phyloP scores from a whole-genome alignment of 2,329 filamentous ascomycete genomes.

The Hypoxylon sp. region DNA sequence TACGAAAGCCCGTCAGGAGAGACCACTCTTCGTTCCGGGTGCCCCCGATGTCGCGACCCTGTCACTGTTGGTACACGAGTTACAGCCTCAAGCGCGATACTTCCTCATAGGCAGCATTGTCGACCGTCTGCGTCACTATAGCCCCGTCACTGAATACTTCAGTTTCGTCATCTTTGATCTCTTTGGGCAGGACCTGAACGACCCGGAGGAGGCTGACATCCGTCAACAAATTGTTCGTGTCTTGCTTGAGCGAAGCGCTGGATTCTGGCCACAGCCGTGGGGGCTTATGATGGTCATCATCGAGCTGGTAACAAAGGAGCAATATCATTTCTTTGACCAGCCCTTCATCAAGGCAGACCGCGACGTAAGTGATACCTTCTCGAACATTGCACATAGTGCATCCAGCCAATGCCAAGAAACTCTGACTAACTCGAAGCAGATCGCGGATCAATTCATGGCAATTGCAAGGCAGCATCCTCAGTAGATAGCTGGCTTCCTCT shows the following conservation, averaged over 20 bases:
- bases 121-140: constrained; percentile 92
- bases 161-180: constrained; percentile 86
- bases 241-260: constrained; percentile 86
- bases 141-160: constrained; percentile 92
- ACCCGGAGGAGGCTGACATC: constrained; percentile 82
- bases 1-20: constrained; percentile 68
- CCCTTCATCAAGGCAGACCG: constrained; percentile 91
- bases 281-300: constrained; percentile 88
- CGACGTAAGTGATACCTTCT: constrained; percentile 69
- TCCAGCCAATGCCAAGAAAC: background rate
- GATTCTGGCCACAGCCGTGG: constrained; percentile 95
- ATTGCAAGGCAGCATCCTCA: constrained; percentile 45
- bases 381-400: background rate
- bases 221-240: constrained; percentile 92
- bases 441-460: constrained; percentile 49
- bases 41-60: constrained; percentile 79
- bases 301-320: constrained; percentile 91
- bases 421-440: constrained; percentile 41
- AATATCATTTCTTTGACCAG: constrained; percentile 91
- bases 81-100: constrained; percentile 84
- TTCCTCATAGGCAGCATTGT: constrained; percentile 85
- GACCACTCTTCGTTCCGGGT: constrained; percentile 72
- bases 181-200: constrained; percentile 80
- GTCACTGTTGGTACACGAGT: constrained; percentile 79
- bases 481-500: constrained; percentile 23